Evolutionary conservation across 495 filamentous ascomycete species (phyloP), one percentile per base, ranked within the genome.

Genomic region (Glarea lozoyensis): DNA sequence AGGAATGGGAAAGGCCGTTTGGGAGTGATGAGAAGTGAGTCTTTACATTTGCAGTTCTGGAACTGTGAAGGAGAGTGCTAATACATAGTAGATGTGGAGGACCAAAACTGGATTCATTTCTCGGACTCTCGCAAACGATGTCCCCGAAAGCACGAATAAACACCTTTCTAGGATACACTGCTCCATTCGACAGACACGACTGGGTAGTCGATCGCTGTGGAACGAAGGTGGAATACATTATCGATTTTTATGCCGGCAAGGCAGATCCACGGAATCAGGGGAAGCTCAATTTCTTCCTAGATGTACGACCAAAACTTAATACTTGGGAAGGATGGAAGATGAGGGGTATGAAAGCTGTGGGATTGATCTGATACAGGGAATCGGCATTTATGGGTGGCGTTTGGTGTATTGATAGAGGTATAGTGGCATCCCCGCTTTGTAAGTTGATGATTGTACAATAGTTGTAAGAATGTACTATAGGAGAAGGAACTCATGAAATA

Each of bases 201-300:
- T 97, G 92, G 92, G 82, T 94, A 12, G 81, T 98, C 9, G 89
- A 97, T 61, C 69, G 92, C 44, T 96, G 92, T 51, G 90, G 88
- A n/a, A 82, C 77, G 51, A 72, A 71, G 52, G 64, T 98, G 30
- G 92, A 96, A 57, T 98, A 98, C 59, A 79, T 98, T 19, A 98
- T 98, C 62, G 92, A 98, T 64, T 98, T 97, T 59, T 98, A 98
- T 60, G 76, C 82, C 22, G 92, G 92, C 0, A 85, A 81, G 50
- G 67, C 73, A 37, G 62, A 66, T 20, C 61, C 45, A 24, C 67
- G 59, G 4, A 76, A 76, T 2, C 75, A 71, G 37, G 67, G 65
- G 0, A 82, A 81, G 49, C 61, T 96, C 48, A 94, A 81, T 49
- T 98, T 98, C 60, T 96, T 86, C 61, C 62, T 98, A 45, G 92